Evolutionary conservation across 1,284 basidiomycete genomes (phyloP), one percentile per base, ranked within the genome.

Genomic region (Ceratobasidium sp.): DNA sequence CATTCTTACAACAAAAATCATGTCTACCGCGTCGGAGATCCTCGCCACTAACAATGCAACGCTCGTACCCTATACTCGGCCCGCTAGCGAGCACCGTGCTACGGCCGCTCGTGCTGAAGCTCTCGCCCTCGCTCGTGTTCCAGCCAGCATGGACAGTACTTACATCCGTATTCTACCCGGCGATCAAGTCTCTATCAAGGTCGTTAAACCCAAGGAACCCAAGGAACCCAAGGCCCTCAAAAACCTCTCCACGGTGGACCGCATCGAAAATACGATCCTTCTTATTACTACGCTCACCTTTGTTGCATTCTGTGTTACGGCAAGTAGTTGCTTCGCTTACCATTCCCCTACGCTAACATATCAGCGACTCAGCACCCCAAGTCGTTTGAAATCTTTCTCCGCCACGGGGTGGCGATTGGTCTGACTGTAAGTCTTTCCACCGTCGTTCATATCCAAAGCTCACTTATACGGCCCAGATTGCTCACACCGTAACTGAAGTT

Each of bases 361-460:
- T 20, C 20, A 23, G 53, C n/a, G 53, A 55, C 53, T 23, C n/a
- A 55, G 53, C 53, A 55, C 53, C 53, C 53, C 53, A 20, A 55
- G n/a, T 55, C 53, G 18, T 55, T 55, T 55, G 53, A n/a, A n/a
- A 55, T 55, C 53, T 23, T 55, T 55, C 53, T 55, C 53, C 53
- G 53, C 53, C 53, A n/a, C n/a, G n/a, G 18, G 20, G 53, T 55
- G n/a, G 53, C 53, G 53, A 20, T 55, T 23, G n/a, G 20, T 55
- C 20, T 55, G 18, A 55, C n/a, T 55, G 53, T 55, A 55, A 55
- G 53, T 23, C 18, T 9, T 23, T n/a, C n/a, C 18, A 55, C 53
- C 53, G 18, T 55, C n/a, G n/a, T 9, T 55, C 53, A 55, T 55
- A 55, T 55, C 53, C n/a, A 55, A 55, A 55, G 53, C n/a, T 23